These are phyloP conservation scores for Saussurea involucrata DNA, from an alignment of 129 eudicot genomes.

Conservation along the genomic window DNA sequence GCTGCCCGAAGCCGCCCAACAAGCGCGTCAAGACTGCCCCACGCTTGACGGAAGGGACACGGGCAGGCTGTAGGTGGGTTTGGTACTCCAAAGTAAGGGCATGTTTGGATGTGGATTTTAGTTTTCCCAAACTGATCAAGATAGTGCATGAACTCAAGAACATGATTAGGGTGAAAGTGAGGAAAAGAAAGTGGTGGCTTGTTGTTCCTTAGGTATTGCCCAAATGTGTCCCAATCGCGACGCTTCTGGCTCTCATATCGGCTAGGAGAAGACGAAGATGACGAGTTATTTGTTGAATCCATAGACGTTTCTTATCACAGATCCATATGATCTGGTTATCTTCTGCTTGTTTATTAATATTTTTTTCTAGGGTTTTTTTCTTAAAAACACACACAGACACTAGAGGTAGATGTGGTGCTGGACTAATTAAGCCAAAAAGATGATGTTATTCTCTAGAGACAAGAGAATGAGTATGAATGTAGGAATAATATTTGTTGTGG, in stretches of 20 bases:
- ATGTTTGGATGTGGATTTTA: constrained; percentile 32
- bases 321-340: constrained; percentile 10
- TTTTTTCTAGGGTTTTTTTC: neutral
- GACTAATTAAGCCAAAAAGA: neutral
- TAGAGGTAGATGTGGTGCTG: neutral
- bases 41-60: constrained; percentile 39
- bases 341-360: neutral
- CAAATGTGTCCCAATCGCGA: constrained; percentile 46
- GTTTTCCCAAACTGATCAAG: constrained; percentile 49
- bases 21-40: constrained; percentile 43
- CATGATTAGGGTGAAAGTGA: constrained; percentile 30
- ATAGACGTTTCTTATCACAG: constrained; percentile 32
- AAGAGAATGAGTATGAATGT: constrained; percentile 5
- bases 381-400: neutral
- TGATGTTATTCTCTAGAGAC: neutral
- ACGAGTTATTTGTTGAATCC: constrained; percentile 22
- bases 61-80: constrained; percentile 39
- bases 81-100: constrained; percentile 36
- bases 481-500: constrained; percentile 5
- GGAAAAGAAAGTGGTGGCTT: constrained; percentile 37
- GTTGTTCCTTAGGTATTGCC: constrained; percentile 37
- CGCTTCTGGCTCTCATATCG: constrained; percentile 44
- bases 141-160: constrained; percentile 39
- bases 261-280: constrained; percentile 34
- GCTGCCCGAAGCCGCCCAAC: constrained; percentile 46